A percentile compares a stretch with the other conserved stretches of the same genome.
phyloP scores from a whole-genome alignment of 345 rosid genomes.

The Syzygium aqueum region DNA sequence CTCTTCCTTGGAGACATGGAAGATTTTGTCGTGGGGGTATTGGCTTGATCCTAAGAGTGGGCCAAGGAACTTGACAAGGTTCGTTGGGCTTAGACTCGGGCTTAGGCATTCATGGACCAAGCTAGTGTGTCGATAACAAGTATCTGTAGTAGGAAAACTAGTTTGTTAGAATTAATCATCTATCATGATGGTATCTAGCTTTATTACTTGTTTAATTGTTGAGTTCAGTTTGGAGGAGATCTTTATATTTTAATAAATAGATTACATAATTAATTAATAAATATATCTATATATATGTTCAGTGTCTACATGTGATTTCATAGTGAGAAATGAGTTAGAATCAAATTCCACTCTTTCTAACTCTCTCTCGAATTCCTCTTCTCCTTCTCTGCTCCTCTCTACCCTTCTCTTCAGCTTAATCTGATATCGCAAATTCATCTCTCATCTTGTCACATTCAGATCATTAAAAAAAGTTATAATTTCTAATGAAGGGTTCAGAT shows the following conservation, averaged over 20 bases:
- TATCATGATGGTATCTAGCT: background rate
- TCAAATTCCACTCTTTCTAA: background rate
- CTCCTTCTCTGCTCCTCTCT: background rate
- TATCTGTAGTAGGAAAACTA: background rate
- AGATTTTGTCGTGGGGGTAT: background rate
- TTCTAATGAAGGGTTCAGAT: background rate
- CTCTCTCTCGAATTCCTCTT: background rate
- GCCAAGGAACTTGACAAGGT: background rate
- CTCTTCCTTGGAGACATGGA: background rate
- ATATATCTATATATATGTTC: background rate
- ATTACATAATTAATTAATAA: background rate
- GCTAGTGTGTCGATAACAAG: background rate
- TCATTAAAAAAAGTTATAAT: background rate
- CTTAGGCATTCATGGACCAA: background rate
- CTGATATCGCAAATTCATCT: background rate
- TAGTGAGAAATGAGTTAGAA: background rate
- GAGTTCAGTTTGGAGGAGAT: background rate
- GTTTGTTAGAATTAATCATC: background rate
- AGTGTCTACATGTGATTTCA: background rate
- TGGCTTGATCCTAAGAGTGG: background rate
- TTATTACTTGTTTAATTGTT: background rate
- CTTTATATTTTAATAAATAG: background rate
- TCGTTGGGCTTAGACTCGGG: background rate
- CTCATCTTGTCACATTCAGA: background rate
- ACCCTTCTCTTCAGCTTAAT: background rate